These are phyloP conservation scores for Ceratocystis ficicola DNA, from an alignment of 2,329 filamentous ascomycete genomes.

Conservation along the genomic window DNA sequence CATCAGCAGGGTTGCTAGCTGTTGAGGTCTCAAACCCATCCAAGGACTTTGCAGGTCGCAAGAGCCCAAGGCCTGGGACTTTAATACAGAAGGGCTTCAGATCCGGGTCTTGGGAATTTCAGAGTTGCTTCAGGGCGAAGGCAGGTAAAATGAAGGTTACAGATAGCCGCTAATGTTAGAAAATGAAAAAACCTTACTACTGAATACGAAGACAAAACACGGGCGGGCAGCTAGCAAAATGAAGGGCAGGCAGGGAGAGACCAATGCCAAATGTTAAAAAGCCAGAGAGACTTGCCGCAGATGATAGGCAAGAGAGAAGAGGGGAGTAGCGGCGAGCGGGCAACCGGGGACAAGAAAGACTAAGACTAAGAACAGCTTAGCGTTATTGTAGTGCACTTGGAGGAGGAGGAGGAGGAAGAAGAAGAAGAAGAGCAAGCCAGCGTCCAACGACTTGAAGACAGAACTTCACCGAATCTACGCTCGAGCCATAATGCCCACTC, in stretches of 20 bases:
- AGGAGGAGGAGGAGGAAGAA: too few species aligned
- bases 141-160: neutral
- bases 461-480: neutral
- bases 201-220: constrained; percentile 7
- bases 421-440: neutral
- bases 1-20: neutral
- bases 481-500: neutral
- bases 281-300: neutral
- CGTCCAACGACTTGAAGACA: neutral
- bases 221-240: neutral
- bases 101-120: neutral
- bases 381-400: too few species aligned
- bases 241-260: neutral
- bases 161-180: constrained; percentile 1
- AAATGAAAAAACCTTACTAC: neutral
- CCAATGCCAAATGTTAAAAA: neutral
- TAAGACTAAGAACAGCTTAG: too few species aligned
- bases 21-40: neutral
- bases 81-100: neutral
- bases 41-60: neutral
- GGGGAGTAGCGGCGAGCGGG: too few species aligned
- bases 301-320: neutral
- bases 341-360: too few species aligned
- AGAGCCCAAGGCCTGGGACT: too few species aligned
- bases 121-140: neutral